Conservation (phyloP, 371 early-diverging fungal genomes). For the Apophysomyces elegans region DNA sequence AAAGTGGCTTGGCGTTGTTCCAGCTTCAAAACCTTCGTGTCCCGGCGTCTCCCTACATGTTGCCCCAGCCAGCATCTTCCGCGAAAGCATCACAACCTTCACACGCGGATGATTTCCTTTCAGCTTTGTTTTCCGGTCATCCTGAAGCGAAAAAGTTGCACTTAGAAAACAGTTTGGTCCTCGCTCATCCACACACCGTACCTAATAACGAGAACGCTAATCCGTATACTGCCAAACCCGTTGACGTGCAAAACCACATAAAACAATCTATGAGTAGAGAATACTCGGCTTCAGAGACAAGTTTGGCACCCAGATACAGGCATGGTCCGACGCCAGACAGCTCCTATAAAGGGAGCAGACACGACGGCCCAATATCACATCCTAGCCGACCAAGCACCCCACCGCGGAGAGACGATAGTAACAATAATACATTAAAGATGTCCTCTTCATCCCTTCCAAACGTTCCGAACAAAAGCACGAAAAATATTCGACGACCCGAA, state of each 20-base stretch:
- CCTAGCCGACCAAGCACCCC: not conserved
- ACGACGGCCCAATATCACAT: not conserved
- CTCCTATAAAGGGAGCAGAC: not conserved
- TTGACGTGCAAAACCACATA: not conserved
- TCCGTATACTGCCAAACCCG: not conserved
- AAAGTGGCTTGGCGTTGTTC: not conserved
- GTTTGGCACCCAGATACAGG: not conserved
- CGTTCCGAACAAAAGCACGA: not conserved
- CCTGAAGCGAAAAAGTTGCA: not conserved
- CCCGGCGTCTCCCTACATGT: not conserved
- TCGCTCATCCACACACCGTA: not conserved
- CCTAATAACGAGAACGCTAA: not conserved
- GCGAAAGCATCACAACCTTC: not conserved
- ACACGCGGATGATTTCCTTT: constrained; percentile 1
- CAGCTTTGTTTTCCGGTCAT: constrained; percentile 1
- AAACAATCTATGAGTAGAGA: not conserved
- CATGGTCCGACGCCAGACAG: not conserved
- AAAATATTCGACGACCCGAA: not conserved
- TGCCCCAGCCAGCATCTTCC: not conserved
- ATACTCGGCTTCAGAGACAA: not conserved
- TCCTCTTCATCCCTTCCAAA: not conserved
- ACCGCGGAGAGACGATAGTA: not conserved
- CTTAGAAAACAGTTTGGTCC: not conserved
- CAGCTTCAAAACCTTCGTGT: not conserved
- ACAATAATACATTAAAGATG: not conserved